phyloP scores from a whole-genome alignment of 495 filamentous ascomycete species.

The Antarctomyces pellizariae region DNA sequence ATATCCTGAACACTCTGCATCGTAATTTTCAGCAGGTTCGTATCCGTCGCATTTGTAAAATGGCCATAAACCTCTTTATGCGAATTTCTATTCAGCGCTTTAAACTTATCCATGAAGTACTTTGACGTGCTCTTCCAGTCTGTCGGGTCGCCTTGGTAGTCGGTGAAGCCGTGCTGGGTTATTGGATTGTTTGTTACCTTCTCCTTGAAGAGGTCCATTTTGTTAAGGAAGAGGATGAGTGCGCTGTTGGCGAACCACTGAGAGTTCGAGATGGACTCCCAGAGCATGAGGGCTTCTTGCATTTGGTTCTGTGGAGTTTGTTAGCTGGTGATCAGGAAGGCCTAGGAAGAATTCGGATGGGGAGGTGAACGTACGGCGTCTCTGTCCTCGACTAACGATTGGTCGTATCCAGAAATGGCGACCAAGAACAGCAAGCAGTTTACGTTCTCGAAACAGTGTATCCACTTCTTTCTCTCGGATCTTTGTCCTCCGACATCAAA shows the following conservation, averaged over 20 bases:
- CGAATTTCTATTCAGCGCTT: slow-evolving; percentile 61
- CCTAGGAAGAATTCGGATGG: not conserved
- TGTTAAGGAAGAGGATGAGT: slow-evolving; percentile 96
- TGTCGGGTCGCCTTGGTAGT: slow-evolving; percentile 44
- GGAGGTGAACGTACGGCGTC: slow-evolving; percentile 58
- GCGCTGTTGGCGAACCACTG: slow-evolving; percentile 94
- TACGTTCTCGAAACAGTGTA: slow-evolving; percentile 97
- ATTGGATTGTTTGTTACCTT: slow-evolving; percentile 68
- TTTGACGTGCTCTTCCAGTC: slow-evolving; percentile 39
- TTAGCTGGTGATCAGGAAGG: slow-evolving; percentile 3
- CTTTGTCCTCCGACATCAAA: slow-evolving; percentile 95
- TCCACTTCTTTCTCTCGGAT: slow-evolving; percentile 98
- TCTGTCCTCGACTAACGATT: slow-evolving; percentile 91
- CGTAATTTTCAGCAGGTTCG: slow-evolving; percentile 84
- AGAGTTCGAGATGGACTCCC: slow-evolving; percentile 91
- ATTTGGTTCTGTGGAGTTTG: slow-evolving; percentile 70
- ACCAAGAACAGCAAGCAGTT: slow-evolving; percentile 85
- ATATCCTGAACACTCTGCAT: slow-evolving; percentile 97
- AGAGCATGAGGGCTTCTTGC: slow-evolving; percentile 96
- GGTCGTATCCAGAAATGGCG: slow-evolving; percentile 90
- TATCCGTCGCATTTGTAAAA: slow-evolving; percentile 87
- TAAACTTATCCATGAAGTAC: slow-evolving; percentile 83
- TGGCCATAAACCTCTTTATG: slow-evolving; percentile 83
- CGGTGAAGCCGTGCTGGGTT: slow-evolving; percentile 69
- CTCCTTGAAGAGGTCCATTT: slow-evolving; percentile 90